Evolutionary conservation across 805 yeast species (phyloP).

Genomic region (Starmerella vaccinii): DNA sequence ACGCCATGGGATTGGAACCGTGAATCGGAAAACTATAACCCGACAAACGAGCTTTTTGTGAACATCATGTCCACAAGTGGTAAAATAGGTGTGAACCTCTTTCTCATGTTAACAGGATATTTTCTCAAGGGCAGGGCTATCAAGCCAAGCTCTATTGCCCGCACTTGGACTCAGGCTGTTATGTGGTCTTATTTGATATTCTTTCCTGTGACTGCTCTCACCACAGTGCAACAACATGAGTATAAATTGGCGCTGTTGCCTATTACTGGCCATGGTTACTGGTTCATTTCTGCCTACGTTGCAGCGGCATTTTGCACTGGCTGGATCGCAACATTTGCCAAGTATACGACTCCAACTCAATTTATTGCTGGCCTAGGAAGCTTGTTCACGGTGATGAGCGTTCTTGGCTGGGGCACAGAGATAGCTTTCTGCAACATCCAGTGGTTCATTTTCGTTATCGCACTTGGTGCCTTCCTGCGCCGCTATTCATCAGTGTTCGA

Average conservation of each 20-base stretch:
- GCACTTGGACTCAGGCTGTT: constrained; percentile 16
- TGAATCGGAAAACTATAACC: neutral
- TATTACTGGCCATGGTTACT: constrained; percentile 8
- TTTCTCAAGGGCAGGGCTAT: constrained; percentile 12
- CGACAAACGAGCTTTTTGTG: constrained; percentile 8
- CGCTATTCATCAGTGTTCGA: constrained; percentile 1
- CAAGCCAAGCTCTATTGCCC: constrained; percentile 7
- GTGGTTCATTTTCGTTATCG: constrained; percentile 12
- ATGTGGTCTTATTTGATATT: constrained; percentile 13
- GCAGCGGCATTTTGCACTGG: constrained; percentile 10
- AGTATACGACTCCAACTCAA: constrained; percentile 10
- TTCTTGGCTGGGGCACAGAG: constrained; percentile 5
- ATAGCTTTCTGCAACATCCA: constrained; percentile 8
- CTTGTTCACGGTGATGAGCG: constrained; percentile 4
- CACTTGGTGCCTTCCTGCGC: constrained; percentile 14
- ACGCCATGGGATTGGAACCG: constrained; percentile 9
- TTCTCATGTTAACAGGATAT: constrained; percentile 15
- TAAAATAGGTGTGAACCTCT: constrained; percentile 15
- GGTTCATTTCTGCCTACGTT: constrained; percentile 16
- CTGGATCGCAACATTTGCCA: constrained; percentile 8
- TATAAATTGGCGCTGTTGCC: constrained; percentile 5
- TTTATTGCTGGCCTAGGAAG: constrained; percentile 4
- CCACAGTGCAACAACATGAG: neutral
- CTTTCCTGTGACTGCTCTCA: neutral
- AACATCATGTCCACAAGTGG: constrained; percentile 13